A percentile compares a stretch with the other conserved stretches of the same genome.
Conservation (phyloP, 306 rosid species). For the Vachellia pachyceras region DNA sequence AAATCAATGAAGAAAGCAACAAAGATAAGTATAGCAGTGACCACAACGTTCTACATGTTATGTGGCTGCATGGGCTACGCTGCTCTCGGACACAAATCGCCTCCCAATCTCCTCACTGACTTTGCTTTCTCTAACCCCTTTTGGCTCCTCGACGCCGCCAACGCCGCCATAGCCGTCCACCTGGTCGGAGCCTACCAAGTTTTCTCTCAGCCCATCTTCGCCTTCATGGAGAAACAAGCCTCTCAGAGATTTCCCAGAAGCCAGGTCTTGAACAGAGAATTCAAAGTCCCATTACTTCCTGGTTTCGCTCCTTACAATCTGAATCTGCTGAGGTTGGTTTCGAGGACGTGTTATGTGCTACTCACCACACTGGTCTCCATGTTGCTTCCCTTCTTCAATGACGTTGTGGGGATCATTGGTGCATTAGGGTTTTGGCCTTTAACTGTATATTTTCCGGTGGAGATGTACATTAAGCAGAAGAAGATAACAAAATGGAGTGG, state of each 20-base stretch:
- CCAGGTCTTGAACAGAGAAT: constrained; percentile 20
- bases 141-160: constrained; percentile 76
- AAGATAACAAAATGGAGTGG: constrained; percentile 66
- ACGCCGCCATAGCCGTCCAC: constrained; percentile 69
- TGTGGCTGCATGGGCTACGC: constrained; percentile 84
- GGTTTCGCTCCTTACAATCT: constrained; percentile 47
- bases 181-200: constrained; percentile 88
- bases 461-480: constrained; percentile 71
- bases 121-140: constrained; percentile 68
- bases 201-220: constrained; percentile 70
- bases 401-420: constrained; percentile 70
- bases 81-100: constrained; percentile 71
- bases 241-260: constrained; percentile 47
- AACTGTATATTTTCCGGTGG: constrained; percentile 65
- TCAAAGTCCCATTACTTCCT: constrained; percentile 51
- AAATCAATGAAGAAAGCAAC: constrained; percentile 77
- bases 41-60: constrained; percentile 69
- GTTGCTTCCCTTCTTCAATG: constrained; percentile 85
- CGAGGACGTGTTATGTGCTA: constrained; percentile 70
- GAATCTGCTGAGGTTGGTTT: constrained; percentile 60
- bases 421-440: constrained; percentile 89
- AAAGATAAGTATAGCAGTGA: constrained; percentile 53
- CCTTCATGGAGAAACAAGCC: constrained; percentile 58
- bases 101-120: constrained; percentile 79
- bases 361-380: constrained; percentile 66